Evolutionary conservation across 2,329 filamentous ascomycete species (phyloP), one percentile per base, ranked within the genome.

Genomic region (Epichloe coenophiala): DNA sequence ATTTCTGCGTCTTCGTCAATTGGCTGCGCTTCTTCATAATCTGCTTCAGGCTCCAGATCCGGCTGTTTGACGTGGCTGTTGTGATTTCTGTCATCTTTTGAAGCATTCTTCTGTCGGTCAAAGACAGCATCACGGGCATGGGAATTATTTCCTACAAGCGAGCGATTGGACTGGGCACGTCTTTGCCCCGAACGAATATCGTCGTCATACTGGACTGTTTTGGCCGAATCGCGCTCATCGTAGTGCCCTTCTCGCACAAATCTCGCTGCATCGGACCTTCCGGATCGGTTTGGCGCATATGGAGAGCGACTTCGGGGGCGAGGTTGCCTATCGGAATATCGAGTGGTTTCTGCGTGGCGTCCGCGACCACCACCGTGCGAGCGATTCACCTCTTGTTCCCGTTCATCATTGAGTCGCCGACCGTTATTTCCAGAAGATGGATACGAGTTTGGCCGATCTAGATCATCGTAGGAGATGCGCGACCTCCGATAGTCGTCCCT

Each of bases 1-100:
- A 95, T 86, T 61, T 91, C 76, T 57, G 86, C 83, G 55, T 85
- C 86, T 70, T 94, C 86, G 64, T 94, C 85, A 58, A 88, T 64
- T n/a, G 77, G 74, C 58, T 81, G 73, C 51, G 76, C 70, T 56
- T 78, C 75, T 54, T 76, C 71, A 56, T 68, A 72, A 54, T 77
- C 72, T 52, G 69, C 65, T 56, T 68, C 65, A 9, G 61, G 63
- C 56, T 62, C 69, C 55, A 53, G 58, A 56, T 55, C 63, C 62
- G 46, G 27, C 36, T 46, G 50, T 31, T 31, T 36, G 37, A 12
- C 23, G 33, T 57, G 53, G 49, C 55, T 52, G 33, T 48, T 39
- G 36, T 47, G 33, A 45, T 53, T 51, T 35, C 55, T 61, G 33
- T 47, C 21, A 38, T 47, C 47, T 45, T 49, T 35, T 5, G 27